Conservation (phyloP, 495 filamentous ascomycete species). For the Pseudoneurospora amorphoporcata region DNA sequence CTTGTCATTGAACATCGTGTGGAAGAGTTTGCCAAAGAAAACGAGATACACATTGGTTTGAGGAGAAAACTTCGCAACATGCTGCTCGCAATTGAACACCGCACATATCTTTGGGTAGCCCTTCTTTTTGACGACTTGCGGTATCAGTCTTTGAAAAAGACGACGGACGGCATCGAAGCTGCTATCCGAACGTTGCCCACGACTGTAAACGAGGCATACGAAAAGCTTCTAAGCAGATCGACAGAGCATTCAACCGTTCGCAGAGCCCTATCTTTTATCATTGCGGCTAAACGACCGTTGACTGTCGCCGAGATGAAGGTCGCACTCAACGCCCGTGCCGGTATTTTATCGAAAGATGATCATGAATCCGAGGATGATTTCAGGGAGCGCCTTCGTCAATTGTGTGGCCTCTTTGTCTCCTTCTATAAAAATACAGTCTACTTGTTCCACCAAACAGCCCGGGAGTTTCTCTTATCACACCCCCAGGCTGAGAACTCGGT, state of each 20-base stretch:
- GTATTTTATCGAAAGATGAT: constrained; percentile 16
- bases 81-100: constrained; percentile 12
- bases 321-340: constrained; percentile 8
- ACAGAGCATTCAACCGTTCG: constrained; percentile 16
- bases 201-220: constrained; percentile 32
- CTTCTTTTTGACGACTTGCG: constrained; percentile 17
- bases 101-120: constrained; percentile 30
- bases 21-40: constrained; percentile 12
- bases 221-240: constrained; percentile 26
- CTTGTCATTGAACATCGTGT: constrained; percentile 27
- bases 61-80: constrained; percentile 17
- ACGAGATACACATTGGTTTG: constrained; percentile 11
- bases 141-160: constrained; percentile 3
- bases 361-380: constrained; percentile 14
- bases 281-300: constrained; percentile 31
- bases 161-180: constrained; percentile 10
- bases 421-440: rapidly evolving
- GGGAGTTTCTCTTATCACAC: neutral
- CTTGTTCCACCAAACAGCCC: neutral
- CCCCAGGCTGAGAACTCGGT: neutral
- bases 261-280: constrained; percentile 28
- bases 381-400: neutral
- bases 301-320: constrained; percentile 28
- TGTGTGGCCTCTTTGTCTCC: neutral
- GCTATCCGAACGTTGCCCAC: constrained; percentile 16